Evolutionary conservation across 805 yeast species (phyloP), one percentile per base, ranked within the genome.

Genomic region (Osmozyma mogii): DNA sequence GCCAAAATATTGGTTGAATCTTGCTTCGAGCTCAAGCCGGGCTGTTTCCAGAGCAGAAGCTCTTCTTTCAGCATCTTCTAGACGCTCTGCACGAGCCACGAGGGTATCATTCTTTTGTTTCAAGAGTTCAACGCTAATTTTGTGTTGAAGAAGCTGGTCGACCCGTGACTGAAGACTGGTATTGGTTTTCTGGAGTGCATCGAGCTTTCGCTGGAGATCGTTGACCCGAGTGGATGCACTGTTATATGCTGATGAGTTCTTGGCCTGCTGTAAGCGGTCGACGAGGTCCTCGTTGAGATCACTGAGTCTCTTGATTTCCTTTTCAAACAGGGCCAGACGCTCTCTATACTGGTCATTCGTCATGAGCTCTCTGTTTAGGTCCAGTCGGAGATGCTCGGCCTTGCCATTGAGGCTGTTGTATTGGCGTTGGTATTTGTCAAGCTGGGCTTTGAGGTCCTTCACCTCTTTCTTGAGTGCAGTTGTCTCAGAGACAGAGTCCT

Each of bases 21-120:
- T 70, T 5, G 67, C 58, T 32, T 68, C 62, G 28, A 76, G 48
- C 16, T 62, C 58, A 5, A 71, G 48, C 28, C 71, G 58, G 43
- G 73, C 72, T 17, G 75, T 45, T 39, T 74, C 74, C 15, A 73
- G 44, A 4, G 66, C 65, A 21, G 70, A 65, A 11, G 59, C 58
- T 25, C 64, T 61, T 24, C 61, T 63, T 35, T 73, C 69, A 3
- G 70, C 41, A 1, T 46, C 49, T 17, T 68, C 70, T 25, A 69
- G 45, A 7, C 44, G 39, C 3, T 43, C 33, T 12, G 75, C 25
- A 35, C 65, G 66, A 12, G 56, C 50, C 14, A 51, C 45, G 19
- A 78, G 47, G 0, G 66, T 42, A 0, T 46, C 37, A 31, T 72
- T 75, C 36, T 78, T 80, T 37, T 72, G 78, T 39, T 67, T 71